Conservation (phyloP, 1,139 yeast genomes). For the Scheffersomyces cryptocercus region DNA sequence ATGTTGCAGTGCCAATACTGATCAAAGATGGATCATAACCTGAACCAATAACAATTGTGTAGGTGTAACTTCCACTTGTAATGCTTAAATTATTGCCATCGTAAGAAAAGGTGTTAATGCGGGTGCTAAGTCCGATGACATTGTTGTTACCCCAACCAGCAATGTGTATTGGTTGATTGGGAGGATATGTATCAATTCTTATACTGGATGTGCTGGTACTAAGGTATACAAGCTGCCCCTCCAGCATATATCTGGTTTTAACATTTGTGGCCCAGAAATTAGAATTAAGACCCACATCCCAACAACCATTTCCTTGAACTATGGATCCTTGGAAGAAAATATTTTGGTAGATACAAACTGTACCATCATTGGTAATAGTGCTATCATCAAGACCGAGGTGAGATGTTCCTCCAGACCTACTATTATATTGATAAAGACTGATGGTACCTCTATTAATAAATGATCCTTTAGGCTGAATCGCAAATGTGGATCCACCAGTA, state of each 20-base stretch:
- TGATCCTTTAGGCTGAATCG: conserved; percentile 9
- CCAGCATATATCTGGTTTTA: conserved; percentile 4
- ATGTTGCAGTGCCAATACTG: background rate
- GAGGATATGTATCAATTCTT: conserved; percentile 11
- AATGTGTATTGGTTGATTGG: conserved; percentile 10
- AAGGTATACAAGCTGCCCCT: conserved; percentile 12
- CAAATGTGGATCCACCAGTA: conserved; percentile 12
- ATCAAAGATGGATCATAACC: conserved; percentile 1
- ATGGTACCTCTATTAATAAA: conserved; percentile 11
- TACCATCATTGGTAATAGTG: conserved; percentile 13
- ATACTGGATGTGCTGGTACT: conserved; percentile 6
- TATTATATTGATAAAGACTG: conserved; percentile 7
- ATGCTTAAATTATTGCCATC: conserved; percentile 1
- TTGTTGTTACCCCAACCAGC: conserved; percentile 19
- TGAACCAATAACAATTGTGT: background rate
- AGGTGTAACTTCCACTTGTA: conserved; percentile 1
- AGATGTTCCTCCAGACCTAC: conserved; percentile 7
- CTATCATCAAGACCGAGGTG: conserved; percentile 2
- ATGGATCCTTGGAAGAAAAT: conserved; percentile 13
- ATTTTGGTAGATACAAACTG: conserved; percentile 15
- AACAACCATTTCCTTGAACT: conserved; percentile 18
- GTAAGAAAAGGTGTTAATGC: conserved; percentile 4
- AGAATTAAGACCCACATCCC: conserved; percentile 15
- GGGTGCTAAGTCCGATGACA: conserved; percentile 12
- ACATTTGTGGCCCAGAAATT: conserved; percentile 12